phyloP scores from a whole-genome alignment of 2,329 filamentous ascomycete genomes.

The Cladosporium sp. region DNA sequence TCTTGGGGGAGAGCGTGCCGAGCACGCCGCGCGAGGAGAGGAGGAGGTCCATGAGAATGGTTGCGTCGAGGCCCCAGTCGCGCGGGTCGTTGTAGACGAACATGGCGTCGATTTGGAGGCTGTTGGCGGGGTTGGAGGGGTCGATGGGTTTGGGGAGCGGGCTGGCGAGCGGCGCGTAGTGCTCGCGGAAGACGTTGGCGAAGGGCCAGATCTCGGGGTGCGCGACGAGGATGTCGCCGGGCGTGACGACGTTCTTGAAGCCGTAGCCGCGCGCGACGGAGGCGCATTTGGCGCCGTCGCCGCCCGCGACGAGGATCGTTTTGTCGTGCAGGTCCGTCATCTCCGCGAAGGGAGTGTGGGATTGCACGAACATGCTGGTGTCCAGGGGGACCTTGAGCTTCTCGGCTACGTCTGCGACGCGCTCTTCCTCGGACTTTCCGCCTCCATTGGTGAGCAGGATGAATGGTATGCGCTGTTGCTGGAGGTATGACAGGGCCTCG shows the following conservation, averaged over 20 bases:
- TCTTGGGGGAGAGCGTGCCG: conserved; percentile 70
- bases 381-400: conserved; percentile 60
- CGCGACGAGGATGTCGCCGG: conserved; percentile 71
- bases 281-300: conserved; percentile 27
- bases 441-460: conserved; percentile 95
- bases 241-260: conserved; percentile 75
- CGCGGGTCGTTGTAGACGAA: conserved; percentile 94
- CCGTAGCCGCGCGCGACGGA: conserved; percentile 49
- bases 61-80: conserved; percentile 88
- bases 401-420: conserved; percentile 62
- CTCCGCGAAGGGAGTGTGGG: conserved; percentile 81
- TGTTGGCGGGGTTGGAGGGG: conserved; percentile 40
- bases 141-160: conserved; percentile 51
- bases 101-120: conserved; percentile 77
- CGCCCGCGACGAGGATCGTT: conserved; percentile 44
- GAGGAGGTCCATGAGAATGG: conserved; percentile 77
- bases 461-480: conserved; percentile 73
- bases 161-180: conserved; percentile 54
- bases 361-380: conserved; percentile 71
- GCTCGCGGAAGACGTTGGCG: conserved; percentile 56
- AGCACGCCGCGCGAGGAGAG: conserved; percentile 71
- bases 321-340: conserved; percentile 55
- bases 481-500: conserved; percentile 65
- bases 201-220: conserved; percentile 81
- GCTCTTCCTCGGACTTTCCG: conserved; percentile 70